Evolutionary conservation across 129 eudicot genomes (phyloP).

Genomic region (Kitagawia praeruptora): DNA sequence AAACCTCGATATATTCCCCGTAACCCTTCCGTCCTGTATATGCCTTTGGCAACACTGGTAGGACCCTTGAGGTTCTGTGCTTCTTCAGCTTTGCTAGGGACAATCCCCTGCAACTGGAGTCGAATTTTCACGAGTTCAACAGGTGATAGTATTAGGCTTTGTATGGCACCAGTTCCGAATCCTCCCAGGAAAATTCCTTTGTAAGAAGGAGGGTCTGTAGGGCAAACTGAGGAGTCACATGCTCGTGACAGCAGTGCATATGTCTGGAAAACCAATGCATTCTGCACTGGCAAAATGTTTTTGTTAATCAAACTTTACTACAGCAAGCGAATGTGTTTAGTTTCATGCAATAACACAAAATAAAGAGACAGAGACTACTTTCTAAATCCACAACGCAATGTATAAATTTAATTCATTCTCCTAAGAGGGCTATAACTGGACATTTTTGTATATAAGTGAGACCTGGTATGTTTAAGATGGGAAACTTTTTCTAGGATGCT

Average conservation of each 20-base stretch:
- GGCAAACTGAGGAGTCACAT: conserved; percentile 35
- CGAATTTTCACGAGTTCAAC: conserved; percentile 85
- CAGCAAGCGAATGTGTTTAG: background rate
- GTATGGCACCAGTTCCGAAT: conserved; percentile 77
- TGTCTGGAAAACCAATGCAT: conserved; percentile 85
- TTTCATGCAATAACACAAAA: background rate
- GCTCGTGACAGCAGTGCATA: conserved; percentile 78
- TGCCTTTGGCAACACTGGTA: conserved; percentile 33
- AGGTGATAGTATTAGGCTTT: conserved; percentile 74
- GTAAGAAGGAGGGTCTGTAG: conserved; percentile 77
- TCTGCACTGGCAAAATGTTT: conserved; percentile 41
- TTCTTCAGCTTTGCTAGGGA: conserved; percentile 15
- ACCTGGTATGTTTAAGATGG: background rate
- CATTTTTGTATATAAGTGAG: background rate
- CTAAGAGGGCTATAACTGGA: background rate
- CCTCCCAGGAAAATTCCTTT: conserved; percentile 66
- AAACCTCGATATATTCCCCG: conserved; percentile 70
- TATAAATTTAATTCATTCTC: background rate
- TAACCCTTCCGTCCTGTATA: conserved; percentile 42
- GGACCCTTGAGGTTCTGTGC: conserved; percentile 42
- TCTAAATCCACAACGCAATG: background rate
- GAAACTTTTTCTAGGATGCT: background rate
- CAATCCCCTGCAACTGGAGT: conserved; percentile 49
- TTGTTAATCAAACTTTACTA: background rate
- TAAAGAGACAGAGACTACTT: background rate